Base-by-base conservation (phyloP, 345 rosid species). In the Linum trigynum region DNA sequence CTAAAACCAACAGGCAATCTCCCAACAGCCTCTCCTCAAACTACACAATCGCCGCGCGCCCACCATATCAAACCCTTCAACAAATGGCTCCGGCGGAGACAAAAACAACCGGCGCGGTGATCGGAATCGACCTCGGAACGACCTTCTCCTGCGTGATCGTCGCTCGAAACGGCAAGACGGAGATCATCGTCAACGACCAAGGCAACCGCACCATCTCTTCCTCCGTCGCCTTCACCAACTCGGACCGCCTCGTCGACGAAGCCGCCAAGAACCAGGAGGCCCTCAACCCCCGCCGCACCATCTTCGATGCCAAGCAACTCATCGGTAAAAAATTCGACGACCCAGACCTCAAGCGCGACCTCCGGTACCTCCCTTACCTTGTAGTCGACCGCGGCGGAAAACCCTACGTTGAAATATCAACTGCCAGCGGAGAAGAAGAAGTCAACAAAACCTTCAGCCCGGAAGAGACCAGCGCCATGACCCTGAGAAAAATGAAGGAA, bases 121-220 rank as follows among this genome's bases (percentile, higher is more conserved):
- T 41, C 45, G 45, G 45, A 8, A 41, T 41, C 9, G 45, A 41
- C 9, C 45, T 41, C 5, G 45, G 45, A 41, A 41, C 45, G 45
- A 41, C 45, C 9, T 41, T 41, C 45, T 41, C 45, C 45, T 41
- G 45, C 9, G 45, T 41, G 45, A 1, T 8, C 9, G 45, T 41
- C 9, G 0, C 45, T 4, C 5, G 9, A 41, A 4, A 41, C 9
- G 45, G 45, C 9, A 8, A 8, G 45, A 1, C 9, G 6, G 45
- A 41, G 45, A 41, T 41, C 45, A 41, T 83, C 72, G 87, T 87
- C 59, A 85, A 85, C 69, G 84, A 85, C 77, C 84, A 83, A 62
- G 87, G 85, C 2, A 83, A 83, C 75, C 74, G 90, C 66, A 83
- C 83, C 62, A 85, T 84, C 64, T 86, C 90, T 32, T 83, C 90